A percentile compares a stretch with the other conserved stretches of the same genome.
Conservation (phyloP, 768 basidiomycete genomes). For the Kwoniella dendrophila region DNA sequence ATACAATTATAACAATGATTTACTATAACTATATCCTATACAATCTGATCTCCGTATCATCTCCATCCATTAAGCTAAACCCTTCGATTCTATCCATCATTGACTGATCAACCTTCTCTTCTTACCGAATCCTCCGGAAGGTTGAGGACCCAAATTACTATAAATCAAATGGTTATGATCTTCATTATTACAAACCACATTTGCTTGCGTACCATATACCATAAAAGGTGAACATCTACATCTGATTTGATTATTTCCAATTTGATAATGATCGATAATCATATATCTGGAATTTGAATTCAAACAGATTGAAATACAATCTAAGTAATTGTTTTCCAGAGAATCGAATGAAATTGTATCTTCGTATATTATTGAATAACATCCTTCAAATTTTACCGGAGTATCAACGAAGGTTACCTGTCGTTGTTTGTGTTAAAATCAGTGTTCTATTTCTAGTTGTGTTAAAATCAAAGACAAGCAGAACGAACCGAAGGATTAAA, state of each 20-base stretch:
- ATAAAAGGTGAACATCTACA: background rate
- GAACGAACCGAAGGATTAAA: no score
- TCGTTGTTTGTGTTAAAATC: no score
- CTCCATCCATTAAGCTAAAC: no score
- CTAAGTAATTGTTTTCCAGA: background rate
- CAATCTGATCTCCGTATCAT: no score
- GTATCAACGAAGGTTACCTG: background rate
- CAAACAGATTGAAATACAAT: background rate
- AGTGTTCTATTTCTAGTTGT: no score
- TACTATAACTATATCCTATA: no score
- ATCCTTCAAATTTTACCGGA: background rate
- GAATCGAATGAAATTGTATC: background rate
- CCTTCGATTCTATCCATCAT: no score
- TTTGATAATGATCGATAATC: background rate
- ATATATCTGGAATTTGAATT: background rate
- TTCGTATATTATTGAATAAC: background rate
- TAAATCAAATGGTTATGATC: background rate
- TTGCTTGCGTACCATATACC: background rate
- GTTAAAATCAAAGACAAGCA: no score
- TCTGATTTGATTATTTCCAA: no score
- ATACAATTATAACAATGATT: no score
- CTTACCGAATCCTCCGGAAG: background rate
- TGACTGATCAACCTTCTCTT: no score
- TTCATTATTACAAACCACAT: background rate
- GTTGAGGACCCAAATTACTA: background rate